Evolutionary conservation across 2,329 filamentous ascomycete genomes (phyloP), one percentile per base, ranked within the genome.

Genomic region (Fusarium sp.): DNA sequence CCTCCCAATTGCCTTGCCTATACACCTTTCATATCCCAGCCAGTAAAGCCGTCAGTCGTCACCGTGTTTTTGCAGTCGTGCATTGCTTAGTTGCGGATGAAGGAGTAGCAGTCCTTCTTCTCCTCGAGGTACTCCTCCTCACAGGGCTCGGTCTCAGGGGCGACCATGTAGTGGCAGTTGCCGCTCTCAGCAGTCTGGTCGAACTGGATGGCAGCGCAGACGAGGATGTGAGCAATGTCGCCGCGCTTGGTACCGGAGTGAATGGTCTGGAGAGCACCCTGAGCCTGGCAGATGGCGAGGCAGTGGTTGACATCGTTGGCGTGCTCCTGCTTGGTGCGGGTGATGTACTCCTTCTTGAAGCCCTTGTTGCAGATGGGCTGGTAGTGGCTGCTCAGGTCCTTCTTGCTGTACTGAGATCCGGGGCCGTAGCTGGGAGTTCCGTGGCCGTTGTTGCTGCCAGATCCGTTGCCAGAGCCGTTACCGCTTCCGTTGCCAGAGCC

Each of bases 381-480:
- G 75, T 76, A 78, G 74, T 76, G 69, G 38, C 62, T 69, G 63
- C 72, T 66, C 69, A 63, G 43, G 25, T 70, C 38, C 63, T 65
- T 62, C 64, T 40, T 59, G 37, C 61, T 56, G 30, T 60, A 35
- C 57, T 66, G 52, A 25, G 57, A 52, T n/a, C 37, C 40, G 37
- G 32, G 32, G 20, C 40, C 8, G 85, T 81, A 2, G 86, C 27
- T 14, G 20, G 64, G 38, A 30, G 38, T 45, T 52, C 47, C 47
- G 40, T 61, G 47, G 25, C 35, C 38, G 30, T 45, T 50, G n/a
- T 40, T 8, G 85, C 81, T 2, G 86, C 87, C 3, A 81, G 78
- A 74, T 0, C 86, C 86, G 7, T 52, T 52, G 17, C 47, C 47
- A 12, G 25, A 30, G 17, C 86, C 85, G 4, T 85, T 80, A 1